Evolutionary conservation across 495 filamentous ascomycete genomes (phyloP).

Genomic region (Penicillium canescens): DNA sequence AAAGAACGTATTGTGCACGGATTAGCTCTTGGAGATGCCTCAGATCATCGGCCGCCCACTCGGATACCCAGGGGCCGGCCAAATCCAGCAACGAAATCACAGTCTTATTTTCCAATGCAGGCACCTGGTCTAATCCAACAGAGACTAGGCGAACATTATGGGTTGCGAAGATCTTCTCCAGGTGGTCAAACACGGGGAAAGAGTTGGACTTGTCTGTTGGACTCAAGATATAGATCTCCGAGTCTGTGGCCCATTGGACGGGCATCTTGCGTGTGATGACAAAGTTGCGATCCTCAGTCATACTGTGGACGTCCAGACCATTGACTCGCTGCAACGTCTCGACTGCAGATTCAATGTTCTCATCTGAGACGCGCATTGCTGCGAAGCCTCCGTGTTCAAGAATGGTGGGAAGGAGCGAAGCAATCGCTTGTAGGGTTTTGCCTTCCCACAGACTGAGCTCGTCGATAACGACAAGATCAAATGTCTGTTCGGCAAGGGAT

Average conservation of each 20-base stretch:
- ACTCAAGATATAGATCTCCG: conserved; percentile 18
- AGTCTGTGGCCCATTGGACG: conserved; percentile 9
- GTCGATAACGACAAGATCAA: conserved; percentile 16
- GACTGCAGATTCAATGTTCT: neutral
- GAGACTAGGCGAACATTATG: conserved; percentile 12
- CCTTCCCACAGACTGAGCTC: conserved; percentile 9
- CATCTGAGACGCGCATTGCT: conserved; percentile 8
- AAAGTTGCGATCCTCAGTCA: conserved; percentile 12
- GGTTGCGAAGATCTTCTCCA: conserved; percentile 15
- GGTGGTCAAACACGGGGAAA: conserved; percentile 9
- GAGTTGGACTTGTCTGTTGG: conserved; percentile 3
- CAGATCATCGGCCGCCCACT: conserved; percentile 16
- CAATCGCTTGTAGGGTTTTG: neutral
- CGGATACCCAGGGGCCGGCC: conserved; percentile 14
- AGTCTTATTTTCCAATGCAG: conserved; percentile 15
- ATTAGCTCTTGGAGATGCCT: conserved; percentile 13
- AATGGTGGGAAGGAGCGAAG: conserved; percentile 3
- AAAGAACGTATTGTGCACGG: conserved; percentile 23
- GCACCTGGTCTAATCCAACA: conserved; percentile 14
- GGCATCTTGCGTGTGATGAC: conserved; percentile 14
- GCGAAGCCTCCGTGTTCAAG: conserved; percentile 13
- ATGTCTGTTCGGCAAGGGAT: conserved; percentile 5
- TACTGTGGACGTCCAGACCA: conserved; percentile 9
- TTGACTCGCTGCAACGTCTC: conserved; percentile 5
- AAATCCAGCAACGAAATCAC: conserved; percentile 26